phyloP scores from a whole-genome alignment of 2,329 filamentous ascomycete species.

The Colletotrichum liriopes region DNA sequence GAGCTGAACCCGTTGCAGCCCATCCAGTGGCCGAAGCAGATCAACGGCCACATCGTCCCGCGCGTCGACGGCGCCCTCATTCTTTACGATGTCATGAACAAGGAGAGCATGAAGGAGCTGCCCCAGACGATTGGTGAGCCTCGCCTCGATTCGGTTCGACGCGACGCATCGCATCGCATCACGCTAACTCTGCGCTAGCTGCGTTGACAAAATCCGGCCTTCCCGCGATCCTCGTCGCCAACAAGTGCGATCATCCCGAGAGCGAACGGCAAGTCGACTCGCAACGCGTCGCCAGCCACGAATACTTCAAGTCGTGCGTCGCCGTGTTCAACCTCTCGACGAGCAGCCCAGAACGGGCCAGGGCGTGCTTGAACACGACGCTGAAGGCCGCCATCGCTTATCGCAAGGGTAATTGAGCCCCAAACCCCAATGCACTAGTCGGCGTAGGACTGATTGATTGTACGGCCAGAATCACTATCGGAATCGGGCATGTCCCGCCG shows the following conservation, averaged over 20 bases:
- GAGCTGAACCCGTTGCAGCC: conserved; percentile 71
- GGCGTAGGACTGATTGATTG: conserved; percentile 36
- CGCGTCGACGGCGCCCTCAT: conserved; percentile 87
- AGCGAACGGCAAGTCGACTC: conserved; percentile 80
- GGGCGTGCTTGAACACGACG: conserved; percentile 82
- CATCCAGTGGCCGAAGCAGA: conserved; percentile 78
- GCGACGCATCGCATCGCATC: conserved; percentile 33
- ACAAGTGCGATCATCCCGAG: conserved; percentile 88
- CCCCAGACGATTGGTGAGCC: conserved; percentile 84
- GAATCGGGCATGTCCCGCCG: conserved; percentile 64
- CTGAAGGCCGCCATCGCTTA: conserved; percentile 79
- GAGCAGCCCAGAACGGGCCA: conserved; percentile 79
- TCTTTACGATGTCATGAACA: conserved; percentile 89
- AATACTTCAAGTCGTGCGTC: conserved; percentile 78
- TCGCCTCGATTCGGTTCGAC: conserved; percentile 8
- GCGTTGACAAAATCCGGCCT: conserved; percentile 80
- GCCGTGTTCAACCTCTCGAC: conserved; percentile 82
- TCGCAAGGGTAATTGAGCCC: conserved; percentile 74
- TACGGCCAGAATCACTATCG: conserved; percentile 37
- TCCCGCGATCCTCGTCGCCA: conserved; percentile 86
- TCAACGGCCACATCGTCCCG: conserved; percentile 80
- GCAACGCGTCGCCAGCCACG: conserved; percentile 72
- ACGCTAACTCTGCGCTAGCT: conserved; percentile 65
- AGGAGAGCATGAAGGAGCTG: conserved; percentile 81
- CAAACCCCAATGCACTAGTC: conserved; percentile 14